Percentiles rank a stretch among this genome's conserved stretches.
phyloP scores from a whole-genome alignment of 192 early-diverging fungal species.

The Coemansia sp. region DNA sequence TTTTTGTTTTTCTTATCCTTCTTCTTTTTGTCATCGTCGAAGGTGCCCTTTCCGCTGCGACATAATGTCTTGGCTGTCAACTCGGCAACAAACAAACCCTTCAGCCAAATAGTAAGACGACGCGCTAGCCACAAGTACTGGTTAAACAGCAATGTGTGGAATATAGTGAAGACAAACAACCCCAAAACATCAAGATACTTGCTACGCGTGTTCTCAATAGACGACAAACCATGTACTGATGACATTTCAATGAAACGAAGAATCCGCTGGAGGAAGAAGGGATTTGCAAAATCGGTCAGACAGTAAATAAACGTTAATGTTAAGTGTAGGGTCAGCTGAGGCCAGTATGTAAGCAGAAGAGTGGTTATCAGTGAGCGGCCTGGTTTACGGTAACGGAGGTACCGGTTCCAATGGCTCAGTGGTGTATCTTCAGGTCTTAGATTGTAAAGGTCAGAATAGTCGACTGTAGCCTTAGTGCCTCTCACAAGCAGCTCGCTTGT shows the following conservation, averaged over 20 bases:
- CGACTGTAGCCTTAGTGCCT: constrained; percentile 56
- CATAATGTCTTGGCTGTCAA: constrained; percentile 65
- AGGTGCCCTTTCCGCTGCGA: constrained; percentile 58
- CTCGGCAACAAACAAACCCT: constrained; percentile 63
- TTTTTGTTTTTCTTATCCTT: constrained; percentile 9
- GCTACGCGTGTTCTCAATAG: constrained; percentile 1
- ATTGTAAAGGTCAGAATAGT: constrained; percentile 59
- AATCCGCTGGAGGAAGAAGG: constrained; percentile 64
- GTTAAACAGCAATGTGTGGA: constrained; percentile 45
- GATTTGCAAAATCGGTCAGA: constrained; percentile 48
- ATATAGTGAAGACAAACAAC: constrained; percentile 55
- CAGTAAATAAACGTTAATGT: constrained; percentile 28
- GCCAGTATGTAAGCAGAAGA: no score
- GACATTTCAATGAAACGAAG: constrained; percentile 53
- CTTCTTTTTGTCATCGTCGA: constrained; percentile 12
- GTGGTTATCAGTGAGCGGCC: no score
- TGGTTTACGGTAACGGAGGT: no score
- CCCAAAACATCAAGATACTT: constrained; percentile 64
- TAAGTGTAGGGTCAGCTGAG: constrained; percentile 22
- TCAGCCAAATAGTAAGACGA: constrained; percentile 60
- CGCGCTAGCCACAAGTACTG: constrained; percentile 66
- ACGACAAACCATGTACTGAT: not conserved
- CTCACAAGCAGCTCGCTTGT: constrained; percentile 60
- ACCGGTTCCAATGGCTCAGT: no score
- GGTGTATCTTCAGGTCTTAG: constrained; percentile 26